phyloP scores from a whole-genome alignment of 2,329 filamentous ascomycete species.

The Aureobasidium sp. region DNA sequence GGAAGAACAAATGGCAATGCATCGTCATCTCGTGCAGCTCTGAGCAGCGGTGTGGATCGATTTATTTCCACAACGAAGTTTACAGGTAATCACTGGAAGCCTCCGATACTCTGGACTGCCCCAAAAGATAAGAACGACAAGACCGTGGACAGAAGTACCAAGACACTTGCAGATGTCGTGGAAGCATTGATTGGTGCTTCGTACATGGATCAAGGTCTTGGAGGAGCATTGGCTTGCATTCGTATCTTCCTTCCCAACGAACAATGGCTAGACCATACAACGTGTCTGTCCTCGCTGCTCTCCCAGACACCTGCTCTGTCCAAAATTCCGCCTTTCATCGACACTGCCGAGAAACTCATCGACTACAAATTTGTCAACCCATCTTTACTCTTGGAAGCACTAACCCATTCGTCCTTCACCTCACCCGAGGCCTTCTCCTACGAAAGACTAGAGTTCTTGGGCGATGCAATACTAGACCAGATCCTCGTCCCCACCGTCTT shows the following conservation, averaged over 20 bases:
- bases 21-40: conserved; percentile 57
- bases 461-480: conserved; percentile 76
- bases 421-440: conserved; percentile 43
- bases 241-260: conserved; percentile 54
- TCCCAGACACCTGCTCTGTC: background rate
- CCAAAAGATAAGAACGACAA: conserved; percentile 19
- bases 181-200: conserved; percentile 76
- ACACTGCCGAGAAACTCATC: conserved; percentile 52
- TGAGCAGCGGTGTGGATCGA: conserved; percentile 55
- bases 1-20: conserved; percentile 55
- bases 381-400: conserved; percentile 62
- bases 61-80: conserved; percentile 65
- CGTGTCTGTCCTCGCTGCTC: background rate
- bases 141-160: conserved; percentile 51
- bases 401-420: conserved; percentile 64
- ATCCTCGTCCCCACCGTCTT: conserved; percentile 60
- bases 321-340: background rate
- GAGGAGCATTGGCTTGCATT: conserved; percentile 56
- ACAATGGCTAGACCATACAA: conserved; percentile 16
- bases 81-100: conserved; percentile 63
- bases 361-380: conserved; percentile 64
- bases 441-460: conserved; percentile 79
- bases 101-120: conserved; percentile 45
- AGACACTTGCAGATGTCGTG: conserved; percentile 77
- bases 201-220: conserved; percentile 58